Conservation (phyloP, 148 eudicot genomes). For the Gaultheria prostrata region DNA sequence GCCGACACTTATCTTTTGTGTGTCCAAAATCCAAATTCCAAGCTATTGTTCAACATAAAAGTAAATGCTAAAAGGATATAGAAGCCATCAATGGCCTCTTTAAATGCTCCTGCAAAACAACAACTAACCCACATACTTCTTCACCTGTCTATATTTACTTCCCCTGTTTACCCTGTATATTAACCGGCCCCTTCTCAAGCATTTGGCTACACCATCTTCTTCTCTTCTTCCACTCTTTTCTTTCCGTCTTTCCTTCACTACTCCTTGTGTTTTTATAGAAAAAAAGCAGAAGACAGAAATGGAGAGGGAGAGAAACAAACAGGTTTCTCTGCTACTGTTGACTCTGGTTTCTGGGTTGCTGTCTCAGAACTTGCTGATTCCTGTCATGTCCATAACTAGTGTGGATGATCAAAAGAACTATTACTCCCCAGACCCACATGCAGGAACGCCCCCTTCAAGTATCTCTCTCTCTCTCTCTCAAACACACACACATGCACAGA, state of each 20-base stretch:
- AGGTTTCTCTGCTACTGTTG: constrained; percentile 30
- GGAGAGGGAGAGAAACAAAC: constrained; percentile 27
- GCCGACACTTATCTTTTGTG: background rate
- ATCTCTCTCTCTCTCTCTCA: constrained; percentile 15
- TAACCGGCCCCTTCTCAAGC: constrained; percentile 20
- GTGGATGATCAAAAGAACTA: constrained; percentile 35
- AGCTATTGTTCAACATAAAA: background rate
- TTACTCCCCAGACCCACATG: constrained; percentile 26
- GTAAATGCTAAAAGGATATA: background rate
- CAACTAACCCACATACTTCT: constrained; percentile 57
- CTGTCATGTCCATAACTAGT: constrained; percentile 26
- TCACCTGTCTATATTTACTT: constrained; percentile 59
- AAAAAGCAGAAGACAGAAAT: background rate
- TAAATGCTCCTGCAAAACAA: constrained; percentile 54
- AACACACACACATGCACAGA: too few species aligned
- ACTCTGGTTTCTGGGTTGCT: constrained; percentile 31
- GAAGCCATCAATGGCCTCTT: constrained; percentile 18
- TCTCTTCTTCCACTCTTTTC: background rate
- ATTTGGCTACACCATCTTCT: background rate
- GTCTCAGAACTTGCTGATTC: constrained; percentile 39
- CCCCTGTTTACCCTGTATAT: constrained; percentile 30
- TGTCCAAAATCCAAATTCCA: background rate
- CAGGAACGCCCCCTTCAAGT: constrained; percentile 28
- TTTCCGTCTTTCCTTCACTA: background rate
- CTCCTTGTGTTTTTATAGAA: background rate